Base-by-base conservation (phyloP, 1,284 basidiomycete species). In the Puccinia horiana region DNA sequence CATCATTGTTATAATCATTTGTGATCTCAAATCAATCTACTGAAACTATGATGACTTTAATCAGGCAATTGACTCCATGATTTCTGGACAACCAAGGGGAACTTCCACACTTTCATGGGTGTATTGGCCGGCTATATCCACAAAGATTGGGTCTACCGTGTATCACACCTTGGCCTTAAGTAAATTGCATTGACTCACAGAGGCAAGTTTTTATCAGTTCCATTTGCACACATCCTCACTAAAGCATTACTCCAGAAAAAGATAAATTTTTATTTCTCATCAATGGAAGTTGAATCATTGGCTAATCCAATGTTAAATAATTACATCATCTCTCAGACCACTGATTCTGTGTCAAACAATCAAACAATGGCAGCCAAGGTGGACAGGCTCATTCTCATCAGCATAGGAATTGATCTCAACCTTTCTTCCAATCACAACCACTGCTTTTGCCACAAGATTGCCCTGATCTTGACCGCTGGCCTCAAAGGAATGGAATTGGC, bases 41-140 rank as follows among this genome's bases (percentile, higher is more conserved):
- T 47, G 26, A 26, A 0, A 3, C 47, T 26, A 29, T 47, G 44
- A 8, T 47, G 8, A 8, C 9, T 16, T 47, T 16, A n/a, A n/a
- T 8, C 44, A 47, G 44, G 8, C 44, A 8, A 8, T 67, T 40
- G 40, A 23, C 18, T 67, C 26, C 49, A 74, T 56, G 49, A 74
- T 54, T 44, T 74, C 12, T 74, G 72, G 72, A 74, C 44, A 23
- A 74, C 72, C 2, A 74, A 74, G 42, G 72, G 72, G 9, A 37
- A 75, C 29, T 29, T n/a, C n/a, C n/a, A n/a, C n/a, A n/a, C n/a
- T 12, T 75, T 75, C 37, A n/a, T 75, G 73, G 73, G 73, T 5
- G 40, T 58, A 49, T 75, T 49, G 11, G 73, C 73, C 18, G n/a
- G 29, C 14, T 75, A 75, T 35, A 56, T 75, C 14, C 8, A 26